Base-by-base conservation (phyloP, 768 basidiomycete species). In the Cystofilobasidium bisporidii region DNA sequence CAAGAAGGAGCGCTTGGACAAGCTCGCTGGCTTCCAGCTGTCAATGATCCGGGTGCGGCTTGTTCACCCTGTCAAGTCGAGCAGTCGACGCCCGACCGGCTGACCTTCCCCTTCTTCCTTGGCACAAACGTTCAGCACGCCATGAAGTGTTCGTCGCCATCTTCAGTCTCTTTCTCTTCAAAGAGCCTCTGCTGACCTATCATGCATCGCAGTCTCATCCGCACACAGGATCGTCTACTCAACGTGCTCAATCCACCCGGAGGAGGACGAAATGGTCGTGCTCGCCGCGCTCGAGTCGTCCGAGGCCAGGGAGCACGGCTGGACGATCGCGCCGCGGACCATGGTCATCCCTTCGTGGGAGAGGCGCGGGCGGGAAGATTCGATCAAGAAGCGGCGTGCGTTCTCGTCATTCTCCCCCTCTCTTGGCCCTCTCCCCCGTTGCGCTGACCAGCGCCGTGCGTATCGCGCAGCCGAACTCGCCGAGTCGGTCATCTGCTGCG, bases 181-280 rank as follows among this genome's bases (percentile, higher is more conserved):
- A 58, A 68, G 63, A 36, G 24, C 24, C 28, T 10, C 22, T 55
- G n/a, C 10, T 66, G 12, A 40, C 24, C 20, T 50, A 40, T 53
- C n/a, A n/a, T n/a, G n/a, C n/a, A n/a, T n/a, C n/a, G 24, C 71
- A 94, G 91, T 61, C 59, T 53, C 55, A 93, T 77, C 86, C 89
- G 1, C 80, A 81, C 47, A 88, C 86, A 41, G 77, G 72, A 90
- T 99, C 72, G 92, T 92, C 32, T 98, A 99, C 77, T 98, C 93
- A 28, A 99, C 96, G n/a, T 99, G 94, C 75, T 96, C 91, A 70
- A 81, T 96, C 57, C 87, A 97, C 77, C 83, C 88, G 18, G 83
- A 82, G 48, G 96, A 99, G 75, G 93, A 99, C 77, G 96, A 99
- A 75, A 85, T 85, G 67, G 96, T 98, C 65, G 89, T 97, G 12